Conservation (phyloP, 2,329 filamentous ascomycete genomes). For the Huntiella abstrusa region DNA sequence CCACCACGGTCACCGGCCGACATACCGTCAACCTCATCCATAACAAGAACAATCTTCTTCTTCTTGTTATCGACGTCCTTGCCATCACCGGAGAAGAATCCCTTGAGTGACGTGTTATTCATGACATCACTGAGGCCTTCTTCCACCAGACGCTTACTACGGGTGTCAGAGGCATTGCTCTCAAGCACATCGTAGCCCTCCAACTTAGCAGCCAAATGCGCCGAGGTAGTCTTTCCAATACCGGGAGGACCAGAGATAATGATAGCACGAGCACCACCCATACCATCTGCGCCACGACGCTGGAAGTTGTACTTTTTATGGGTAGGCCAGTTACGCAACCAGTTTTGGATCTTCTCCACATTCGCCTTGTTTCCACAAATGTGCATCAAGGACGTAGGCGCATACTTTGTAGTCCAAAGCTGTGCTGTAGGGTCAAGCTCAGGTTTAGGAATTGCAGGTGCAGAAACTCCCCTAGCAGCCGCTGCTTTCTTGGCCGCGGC, state of each 20-base stretch:
- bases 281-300: slow-evolving; percentile 64
- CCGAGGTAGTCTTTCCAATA: slow-evolving; percentile 93
- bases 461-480: slow-evolving; percentile 18
- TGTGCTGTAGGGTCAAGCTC: slow-evolving; percentile 34
- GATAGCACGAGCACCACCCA: slow-evolving; percentile 67
- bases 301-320: slow-evolving; percentile 67
- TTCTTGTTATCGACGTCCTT: slow-evolving; percentile 63
- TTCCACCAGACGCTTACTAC: slow-evolving; percentile 93
- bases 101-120: slow-evolving; percentile 79
- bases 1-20: slow-evolving; percentile 90
- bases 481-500: slow-evolving; percentile 28
- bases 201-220: slow-evolving; percentile 79
- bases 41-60: slow-evolving; percentile 89
- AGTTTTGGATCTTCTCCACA: slow-evolving; percentile 76
- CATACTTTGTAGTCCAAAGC: slow-evolving; percentile 91
- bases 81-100: slow-evolving; percentile 73
- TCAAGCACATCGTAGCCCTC: slow-evolving; percentile 90
- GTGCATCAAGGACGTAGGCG: slow-evolving; percentile 63
- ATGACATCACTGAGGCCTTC: slow-evolving; percentile 72
- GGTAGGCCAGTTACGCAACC: slow-evolving; percentile 69
- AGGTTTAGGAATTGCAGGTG: slow-evolving; percentile 22
- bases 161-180: slow-evolving; percentile 84
- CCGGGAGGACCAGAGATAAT: slow-evolving; percentile 91
- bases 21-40: slow-evolving; percentile 99
- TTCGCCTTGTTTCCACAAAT: slow-evolving; percentile 88